Evolutionary conservation across 2,329 filamentous ascomycete genomes (phyloP), one percentile per base, ranked within the genome.

Genomic region (Rhytidhysteron rufulum): DNA sequence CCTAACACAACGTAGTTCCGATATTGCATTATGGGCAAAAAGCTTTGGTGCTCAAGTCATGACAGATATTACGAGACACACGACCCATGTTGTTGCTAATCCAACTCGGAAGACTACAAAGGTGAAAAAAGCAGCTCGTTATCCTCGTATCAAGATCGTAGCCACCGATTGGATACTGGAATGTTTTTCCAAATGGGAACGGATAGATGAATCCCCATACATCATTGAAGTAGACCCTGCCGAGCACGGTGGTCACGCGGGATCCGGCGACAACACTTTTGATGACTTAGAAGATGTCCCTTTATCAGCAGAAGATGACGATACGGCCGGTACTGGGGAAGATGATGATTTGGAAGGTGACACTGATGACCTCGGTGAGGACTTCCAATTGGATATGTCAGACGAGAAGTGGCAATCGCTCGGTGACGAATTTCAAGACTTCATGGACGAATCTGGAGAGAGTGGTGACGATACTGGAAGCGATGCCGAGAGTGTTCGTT

Each of bases 91-190:
- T 4, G 84, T 90, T 2, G 82, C 86, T 7, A 83, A 80, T 37
- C 80, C 79, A 15, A 74, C 79, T 13, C 75, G 85, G 18, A 82
- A 90, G 17, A 97, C 93, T 0, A 85, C 88, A 39, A 98, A 98
- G 67, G 88, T 97, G 31, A 84, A 87, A 34, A 85, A 90, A 63
- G 93, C 93, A 0, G 83, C 86, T 11, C 81, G 83, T 48, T 85
- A 88, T 40, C 74, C 85, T 0, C 80, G 81, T 37, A 86, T 97
- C 65, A 90, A 89, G 62, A 95, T 98, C 43, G 93, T 98, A 34
- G 89, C 85, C 52, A 86, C 89, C 39, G 82, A 88, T 54, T 98
- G 93, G 93, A 80, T 98, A 21, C 77, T 83, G 22, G 85, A 90
- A 51, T 94, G 84, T 40, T 80, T 97, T 48, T 85, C 82, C 19